Base-by-base conservation (phyloP, 139 green algal species). In the Protoeuglena noctilucae region DNA sequence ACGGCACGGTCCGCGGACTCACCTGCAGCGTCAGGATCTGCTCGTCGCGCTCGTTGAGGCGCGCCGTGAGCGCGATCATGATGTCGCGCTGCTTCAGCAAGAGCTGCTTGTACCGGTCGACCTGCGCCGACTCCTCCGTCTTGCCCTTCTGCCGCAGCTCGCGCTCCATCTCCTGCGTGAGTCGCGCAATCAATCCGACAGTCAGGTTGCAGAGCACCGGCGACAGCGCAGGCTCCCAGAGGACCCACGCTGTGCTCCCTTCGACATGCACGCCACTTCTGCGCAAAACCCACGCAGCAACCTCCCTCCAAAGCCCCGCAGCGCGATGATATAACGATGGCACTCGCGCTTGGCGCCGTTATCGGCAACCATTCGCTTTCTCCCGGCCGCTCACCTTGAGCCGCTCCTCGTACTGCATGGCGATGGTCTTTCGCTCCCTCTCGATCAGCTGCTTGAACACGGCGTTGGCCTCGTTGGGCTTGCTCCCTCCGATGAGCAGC, bases 41-140 rank as follows among this genome's bases (percentile, higher is more conserved):
- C 62, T 93, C 86, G 46, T 96, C 88, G 2, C 88, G 68, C 66
- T 96, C 83, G 43, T 85, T 87, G 28, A 96, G 74, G 2, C 87
- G 75, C 17, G 74, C 72, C 4, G 88, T 95, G 27, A 96, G 81
- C 2, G 78, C 84, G n/a, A 93, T 92, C 88, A 96, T 96, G 72
- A 96, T 93, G 79, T 96, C 86, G 3, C 88, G 74, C 81, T 96
- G 88, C 72, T 95, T 94, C 34, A 94, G 54, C 64, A 95, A 78
- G 56, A 96, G 80, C 51, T 74, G 63, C 75, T 92, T 93, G 70
- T 93, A 93, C 18, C 78, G 65, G 52, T 90, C 85, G n/a, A 87
- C 82, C 67, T 80, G 57, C 24, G 75, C 74, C 17, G 70, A 60
- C 62, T 92, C 82, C 62, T 89, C 76, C 68, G 51, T 60, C 40